Base-by-base conservation (phyloP, 306 rosid species). In the Cotoneaster glaucophyllus region DNA sequence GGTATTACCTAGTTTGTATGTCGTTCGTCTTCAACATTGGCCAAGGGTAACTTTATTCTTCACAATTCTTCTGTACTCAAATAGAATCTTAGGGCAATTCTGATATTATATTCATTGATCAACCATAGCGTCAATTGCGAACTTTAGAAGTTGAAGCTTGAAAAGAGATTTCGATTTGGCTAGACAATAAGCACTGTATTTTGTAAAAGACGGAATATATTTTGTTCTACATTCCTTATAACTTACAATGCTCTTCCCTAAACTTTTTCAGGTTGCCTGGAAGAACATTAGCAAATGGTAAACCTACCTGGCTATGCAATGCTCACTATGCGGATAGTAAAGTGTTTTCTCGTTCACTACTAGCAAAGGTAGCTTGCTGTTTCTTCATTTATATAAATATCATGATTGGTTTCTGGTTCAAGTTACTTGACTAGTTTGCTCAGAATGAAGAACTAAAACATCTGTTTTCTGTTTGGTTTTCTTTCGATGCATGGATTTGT, bases 1-100 rank as follows among this genome's bases (percentile, higher is more conserved):
- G 98, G 98, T 93, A 90, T 67, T 93, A 93, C 90, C 87, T 93
- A 81, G 96, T 93, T 76, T 93, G 98, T 85, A 90, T 93, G 96
- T 93, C 98, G 66, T 93, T 93, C 31, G 78, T 79, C 58, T 93
- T 89, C 91, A 82, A 90, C 78, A 69, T 81, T 78, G 98, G 96
- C 82, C 90, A 90, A 82, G 98, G 96, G 98, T 93, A 87, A 80
- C 71, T 79, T 37, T 25, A 28, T 68, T 62, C 31, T 71, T 54
- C 64, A 70, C 56, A n/a, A 24, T 53, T 56, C 29, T 67, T 31
- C 24, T 4, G 15, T 67, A 39, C 21, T 39, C 53, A 45, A 11
- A 34, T 34, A 32, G 45, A 6, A 64, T 18, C 15, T 68, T 39
- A 18, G 18, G 41, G 19, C 22, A 7, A 17, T 50, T 53, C 62